Evolutionary conservation across 352 stramenopile species (phyloP).

Genomic region (Phytophthora ramorum): DNA sequence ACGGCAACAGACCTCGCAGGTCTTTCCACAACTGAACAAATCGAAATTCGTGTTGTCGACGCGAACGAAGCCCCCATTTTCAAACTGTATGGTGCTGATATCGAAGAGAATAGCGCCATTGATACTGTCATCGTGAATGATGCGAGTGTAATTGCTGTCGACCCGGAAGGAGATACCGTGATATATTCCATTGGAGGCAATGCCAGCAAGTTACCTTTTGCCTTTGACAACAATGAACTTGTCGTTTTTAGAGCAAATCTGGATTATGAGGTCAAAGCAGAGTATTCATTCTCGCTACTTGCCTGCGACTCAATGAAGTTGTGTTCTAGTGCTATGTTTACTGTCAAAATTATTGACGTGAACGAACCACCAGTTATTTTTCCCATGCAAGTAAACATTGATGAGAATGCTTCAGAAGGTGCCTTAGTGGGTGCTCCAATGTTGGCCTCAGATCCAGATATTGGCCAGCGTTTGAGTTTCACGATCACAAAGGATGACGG

Average conservation of each 20-base stretch:
- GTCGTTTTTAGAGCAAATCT: constrained; percentile 18
- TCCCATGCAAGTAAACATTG: constrained; percentile 14
- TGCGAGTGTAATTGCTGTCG: constrained; percentile 12
- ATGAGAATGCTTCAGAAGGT: constrained; percentile 26
- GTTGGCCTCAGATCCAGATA: constrained; percentile 27
- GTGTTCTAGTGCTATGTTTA: constrained; percentile 20
- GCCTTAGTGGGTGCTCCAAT: constrained; percentile 23
- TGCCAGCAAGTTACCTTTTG: constrained; percentile 18
- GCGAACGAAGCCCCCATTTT: constrained; percentile 60
- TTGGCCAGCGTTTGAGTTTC: constrained; percentile 26
- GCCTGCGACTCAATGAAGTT: constrained; percentile 24
- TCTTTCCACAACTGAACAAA: constrained; percentile 25
- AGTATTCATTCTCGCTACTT: constrained; percentile 21
- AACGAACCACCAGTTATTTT: constrained; percentile 35
- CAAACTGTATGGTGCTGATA: constrained; percentile 6
- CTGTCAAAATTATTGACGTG: constrained; percentile 20
- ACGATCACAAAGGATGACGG: constrained; percentile 35
- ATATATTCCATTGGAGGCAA: constrained; percentile 9
- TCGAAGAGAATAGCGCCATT: constrained; percentile 32
- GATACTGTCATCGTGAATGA: constrained; percentile 19
- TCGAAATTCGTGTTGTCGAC: constrained; percentile 49
- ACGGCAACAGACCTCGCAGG: constrained; percentile 44
- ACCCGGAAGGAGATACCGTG: constrained; percentile 29
- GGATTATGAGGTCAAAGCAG: constrained; percentile 20
- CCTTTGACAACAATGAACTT: constrained; percentile 23